These are phyloP conservation scores for Heimioporus retisporus DNA, from an alignment of 1,284 basidiomycete genomes.

Conservation along the genomic window DNA sequence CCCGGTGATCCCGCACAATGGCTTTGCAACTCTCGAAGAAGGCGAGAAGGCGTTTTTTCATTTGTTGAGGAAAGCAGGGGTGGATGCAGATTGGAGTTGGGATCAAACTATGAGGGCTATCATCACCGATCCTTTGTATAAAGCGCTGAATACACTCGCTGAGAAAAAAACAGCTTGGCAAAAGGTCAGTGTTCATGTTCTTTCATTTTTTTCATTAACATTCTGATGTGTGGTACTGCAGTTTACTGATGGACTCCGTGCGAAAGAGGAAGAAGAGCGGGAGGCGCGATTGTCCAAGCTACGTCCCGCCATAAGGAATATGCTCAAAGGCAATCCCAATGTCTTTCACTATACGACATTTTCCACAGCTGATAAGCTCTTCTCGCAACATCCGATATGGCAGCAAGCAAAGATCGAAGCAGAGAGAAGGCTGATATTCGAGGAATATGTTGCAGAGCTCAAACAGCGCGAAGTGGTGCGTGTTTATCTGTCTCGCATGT, in stretches of 20 bases:
- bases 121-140: conserved; percentile 98
- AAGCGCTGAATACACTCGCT: conserved; percentile 92
- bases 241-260: conserved; percentile 76
- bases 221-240: conserved; percentile 43
- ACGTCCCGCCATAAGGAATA: conserved; percentile 85
- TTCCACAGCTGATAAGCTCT: conserved; percentile 85
- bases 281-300: conserved; percentile 85
- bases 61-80: conserved; percentile 88
- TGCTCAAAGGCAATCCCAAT: conserved; percentile 86
- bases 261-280: conserved; percentile 82
- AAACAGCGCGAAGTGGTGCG: conserved; percentile 88
- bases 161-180: conserved; percentile 96
- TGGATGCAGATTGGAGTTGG: conserved; percentile 97
- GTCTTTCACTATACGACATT: conserved; percentile 94
- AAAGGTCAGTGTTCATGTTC: conserved; percentile 65
- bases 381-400: conserved; percentile 90
- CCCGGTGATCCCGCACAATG: conserved; percentile 88
- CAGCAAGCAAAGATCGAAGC: conserved; percentile 85
- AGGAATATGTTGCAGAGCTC: conserved; percentile 89
- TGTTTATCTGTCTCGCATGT: conserved; percentile 25
- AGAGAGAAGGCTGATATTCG: conserved; percentile 88
- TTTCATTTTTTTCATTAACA: not conserved
- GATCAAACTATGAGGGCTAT: conserved; percentile 98
- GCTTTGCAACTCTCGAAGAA: conserved; percentile 88
- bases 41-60: conserved; percentile 96